phyloP scores from a whole-genome alignment of 2,329 filamentous ascomycete species.

The Fusarium sp. region DNA sequence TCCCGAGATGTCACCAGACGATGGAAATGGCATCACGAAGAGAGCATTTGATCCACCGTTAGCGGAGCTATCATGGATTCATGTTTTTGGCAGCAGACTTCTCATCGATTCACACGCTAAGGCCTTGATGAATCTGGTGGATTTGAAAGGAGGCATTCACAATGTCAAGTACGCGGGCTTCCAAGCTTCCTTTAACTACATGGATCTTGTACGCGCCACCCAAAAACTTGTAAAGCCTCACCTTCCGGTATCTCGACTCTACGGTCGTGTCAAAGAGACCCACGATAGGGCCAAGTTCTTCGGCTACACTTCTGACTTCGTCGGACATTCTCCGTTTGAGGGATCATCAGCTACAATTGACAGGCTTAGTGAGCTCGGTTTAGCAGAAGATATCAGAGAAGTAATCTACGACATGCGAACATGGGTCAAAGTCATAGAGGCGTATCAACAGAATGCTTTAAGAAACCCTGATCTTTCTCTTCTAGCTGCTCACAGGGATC shows the following conservation, averaged over 20 bases:
- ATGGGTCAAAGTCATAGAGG: slow-evolving; percentile 1
- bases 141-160: slow-evolving; percentile 5
- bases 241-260: background rate
- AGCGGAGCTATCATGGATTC: slow-evolving; percentile 6
- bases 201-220: slow-evolving; percentile 9
- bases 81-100: slow-evolving; percentile 12
- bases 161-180: background rate
- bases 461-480: background rate
- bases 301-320: background rate
- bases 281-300: background rate
- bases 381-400: background rate
- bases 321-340: rapidly evolving
- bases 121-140: background rate
- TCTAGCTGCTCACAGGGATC: slow-evolving; percentile 5
- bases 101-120: background rate
- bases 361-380: background rate
- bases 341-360: background rate
- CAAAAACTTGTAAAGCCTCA: background rate
- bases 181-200: slow-evolving; percentile 15
- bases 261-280: background rate
- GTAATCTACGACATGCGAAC: background rate
- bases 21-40: background rate
- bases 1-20: background rate
- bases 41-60: background rate
- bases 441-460: background rate